Base-by-base conservation (phyloP, 1,139 yeast species). In the Geotrichum phurueaensis region DNA sequence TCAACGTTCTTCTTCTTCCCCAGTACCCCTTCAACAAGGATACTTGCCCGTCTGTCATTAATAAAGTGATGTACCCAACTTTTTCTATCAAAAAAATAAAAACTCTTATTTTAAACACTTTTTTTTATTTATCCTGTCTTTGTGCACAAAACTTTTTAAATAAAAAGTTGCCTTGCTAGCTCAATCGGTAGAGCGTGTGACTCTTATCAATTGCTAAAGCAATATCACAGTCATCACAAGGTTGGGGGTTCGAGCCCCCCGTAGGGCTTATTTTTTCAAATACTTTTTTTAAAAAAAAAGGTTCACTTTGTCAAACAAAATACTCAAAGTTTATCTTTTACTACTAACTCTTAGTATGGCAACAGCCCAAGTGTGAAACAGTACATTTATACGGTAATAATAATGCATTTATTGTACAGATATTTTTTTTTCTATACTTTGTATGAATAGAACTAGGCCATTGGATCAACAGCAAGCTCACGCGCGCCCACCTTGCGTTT, bases 181-280 rank as follows among this genome's bases (percentile, higher is more conserved):
- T 51, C 53, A 51, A 51, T 51, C 53, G 53, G 53, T 51, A 51
- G 56, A 45, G 51, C 56, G 56, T 53, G 56, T 51, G 54, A 51
- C 54, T 51, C 54, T 51, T 51, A 51, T 5, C 15, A 12, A 13
- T n/a, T 12, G n/a, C 15, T 39, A 13, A 12, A 3, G 27, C n/a
- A n/a, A 23, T 29, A 33, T 29, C n/a, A 51, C 4, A 51, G 54
- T 51, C 54, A 51, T 51, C 54, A 51, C 54, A 51, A 51, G 54
- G 54, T 51, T 51, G 54, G 54, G 54, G 54, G 54, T 51, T 51
- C 54, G 54, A 51, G 45, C n/a, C n/a, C n/a, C n/a, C n/a, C n/a
- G n/a, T n/a, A n/a, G n/a, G n/a, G n/a, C n/a, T n/a, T n/a, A n/a
- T 6, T 33, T 50, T 50, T 50, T 12, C 13, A 7, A 31, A 31